Evolutionary conservation across 2,329 filamentous ascomycete genomes (phyloP).

Genomic region (Venturia carpophila): DNA sequence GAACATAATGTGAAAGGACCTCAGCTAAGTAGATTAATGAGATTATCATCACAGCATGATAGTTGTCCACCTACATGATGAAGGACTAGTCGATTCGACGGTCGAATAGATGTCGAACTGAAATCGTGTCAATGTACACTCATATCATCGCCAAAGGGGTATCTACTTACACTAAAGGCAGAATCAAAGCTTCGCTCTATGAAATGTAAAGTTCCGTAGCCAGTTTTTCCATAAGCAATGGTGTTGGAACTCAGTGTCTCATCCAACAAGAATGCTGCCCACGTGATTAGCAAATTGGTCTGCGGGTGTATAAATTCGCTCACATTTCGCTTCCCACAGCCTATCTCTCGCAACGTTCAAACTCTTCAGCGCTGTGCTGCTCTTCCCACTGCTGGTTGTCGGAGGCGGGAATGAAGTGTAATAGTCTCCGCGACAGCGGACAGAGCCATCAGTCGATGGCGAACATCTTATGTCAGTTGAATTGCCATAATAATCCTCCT

Average conservation of each 20-base stretch:
- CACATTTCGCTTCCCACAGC: slow-evolving; percentile 76
- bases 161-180: slow-evolving; percentile 54
- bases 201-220: slow-evolving; percentile 71
- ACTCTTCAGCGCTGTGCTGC: slow-evolving; percentile 55
- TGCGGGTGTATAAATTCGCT: slow-evolving; percentile 24
- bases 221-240: slow-evolving; percentile 62
- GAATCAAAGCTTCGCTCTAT: slow-evolving; percentile 90
- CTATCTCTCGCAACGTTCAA: slow-evolving; percentile 59
- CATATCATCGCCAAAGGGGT: not conserved
- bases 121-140: not conserved
- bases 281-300: not conserved
- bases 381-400: slow-evolving; percentile 59
- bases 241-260: slow-evolving; percentile 44
- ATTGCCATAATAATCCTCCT: slow-evolving; percentile 33
- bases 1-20: slow-evolving; percentile 63
- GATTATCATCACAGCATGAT: not conserved
- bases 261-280: not conserved
- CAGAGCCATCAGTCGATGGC: slow-evolving; percentile 24
- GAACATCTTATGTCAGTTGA: not conserved
- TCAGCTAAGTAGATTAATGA: slow-evolving; percentile 31
- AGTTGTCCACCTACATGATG: not conserved
- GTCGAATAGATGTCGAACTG: not conserved
- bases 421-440: slow-evolving; percentile 64
- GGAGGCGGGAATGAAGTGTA: slow-evolving; percentile 59
- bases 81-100: not conserved